Evolutionary conservation across 2,329 filamentous ascomycete genomes (phyloP), one percentile per base, ranked within the genome.

Genomic region (Colletotrichum plurivorum): DNA sequence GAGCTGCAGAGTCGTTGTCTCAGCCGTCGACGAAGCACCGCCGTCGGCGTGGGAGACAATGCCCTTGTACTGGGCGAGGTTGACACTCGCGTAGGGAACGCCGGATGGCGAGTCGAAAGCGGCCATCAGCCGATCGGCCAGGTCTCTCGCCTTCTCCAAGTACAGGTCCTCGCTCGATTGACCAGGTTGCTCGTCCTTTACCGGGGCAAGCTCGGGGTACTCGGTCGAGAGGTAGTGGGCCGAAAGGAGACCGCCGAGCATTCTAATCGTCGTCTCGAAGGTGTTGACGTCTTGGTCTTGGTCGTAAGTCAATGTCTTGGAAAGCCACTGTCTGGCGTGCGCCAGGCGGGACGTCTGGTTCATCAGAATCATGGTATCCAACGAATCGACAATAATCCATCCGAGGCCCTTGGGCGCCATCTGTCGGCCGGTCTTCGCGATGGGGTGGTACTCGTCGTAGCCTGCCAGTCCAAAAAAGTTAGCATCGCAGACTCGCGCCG

Each of bases 341-440:
- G 90, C 87, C 46, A 99, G 87, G 71, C 95, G 91, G 39, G 90
- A 92, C 15, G 95, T 98, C 72, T 97, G 86, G 79, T 98, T 98
- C 96, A 99, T 99, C 70, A 99, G 85, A 84, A 99, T 99, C 87
- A 98, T 89, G 1, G 96, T 99, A 80, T 99, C 96, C 71, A 99
- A 84, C 13, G 95, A 91, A 82, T 99, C 96, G 66, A 99, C 92
- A 71, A 99, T 98, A 76, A 98, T 98, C 96, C 97, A 99, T 36
- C 96, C 96, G 81, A 99, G 87, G 27, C 95, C 96, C 71, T 94
- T 90, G 4, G 92, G 87, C 7, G 94, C 91, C 95, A 99, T 98
- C 75, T 96, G 90, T 59, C 85, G 86, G 57, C 94, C 93, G 18
- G 83, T 89, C 78, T 96, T 96, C 6, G 93, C 90, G 31, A 95